phyloP scores from a whole-genome alignment of 352 stramenopile species.

The Globisporangium sylvaticum region DNA sequence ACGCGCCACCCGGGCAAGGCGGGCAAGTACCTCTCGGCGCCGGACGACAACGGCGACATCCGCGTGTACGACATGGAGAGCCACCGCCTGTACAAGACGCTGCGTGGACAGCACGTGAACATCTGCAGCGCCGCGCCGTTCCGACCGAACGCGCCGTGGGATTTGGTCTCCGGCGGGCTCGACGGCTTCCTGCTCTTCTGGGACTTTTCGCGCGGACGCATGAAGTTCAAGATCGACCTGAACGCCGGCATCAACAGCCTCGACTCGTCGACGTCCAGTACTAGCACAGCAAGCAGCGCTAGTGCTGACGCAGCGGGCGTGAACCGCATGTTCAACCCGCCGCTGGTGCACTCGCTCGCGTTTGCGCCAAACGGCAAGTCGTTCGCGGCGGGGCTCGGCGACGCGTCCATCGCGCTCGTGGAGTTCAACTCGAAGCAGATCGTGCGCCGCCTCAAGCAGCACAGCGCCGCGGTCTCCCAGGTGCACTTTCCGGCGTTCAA shows the following conservation, averaged over 20 bases:
- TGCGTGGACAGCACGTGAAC: constrained; percentile 64
- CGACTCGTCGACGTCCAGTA: neutral
- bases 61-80: constrained; percentile 58
- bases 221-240: constrained; percentile 71
- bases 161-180: constrained; percentile 68
- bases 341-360: constrained; percentile 61
- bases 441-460: constrained; percentile 42
- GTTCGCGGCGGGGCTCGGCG: constrained; percentile 59
- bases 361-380: constrained; percentile 65
- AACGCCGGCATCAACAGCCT: constrained; percentile 45
- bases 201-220: constrained; percentile 64
- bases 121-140: constrained; percentile 68
- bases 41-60: constrained; percentile 69
- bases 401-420: constrained; percentile 57
- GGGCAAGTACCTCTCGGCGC: constrained; percentile 51
- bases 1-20: constrained; percentile 41
- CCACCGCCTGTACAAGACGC: constrained; percentile 57
- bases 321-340: constrained; percentile 74
- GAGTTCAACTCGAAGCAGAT: constrained; percentile 59
- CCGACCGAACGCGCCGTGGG: constrained; percentile 65
- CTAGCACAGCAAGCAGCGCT: neutral
- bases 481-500: constrained; percentile 60
- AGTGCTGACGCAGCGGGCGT: constrained; percentile 8
- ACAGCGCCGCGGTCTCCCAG: constrained; percentile 52
- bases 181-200: constrained; percentile 71